Conservation (phyloP, 345 rosid genomes). For the Kernera saxatilis region DNA sequence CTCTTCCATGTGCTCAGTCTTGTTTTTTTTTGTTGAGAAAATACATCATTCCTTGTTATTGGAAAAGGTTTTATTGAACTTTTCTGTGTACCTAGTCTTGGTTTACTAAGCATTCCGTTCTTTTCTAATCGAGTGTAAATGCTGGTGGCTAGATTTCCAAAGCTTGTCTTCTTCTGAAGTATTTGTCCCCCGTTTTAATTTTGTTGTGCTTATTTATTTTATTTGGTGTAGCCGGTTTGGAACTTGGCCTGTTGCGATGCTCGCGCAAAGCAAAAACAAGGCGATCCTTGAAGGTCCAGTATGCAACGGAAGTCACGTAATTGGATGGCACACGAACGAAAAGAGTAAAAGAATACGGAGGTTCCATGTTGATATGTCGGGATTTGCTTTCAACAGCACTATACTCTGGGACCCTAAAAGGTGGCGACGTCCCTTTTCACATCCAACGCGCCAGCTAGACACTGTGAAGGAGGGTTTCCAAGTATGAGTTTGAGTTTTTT, state of each 20-base stretch:
- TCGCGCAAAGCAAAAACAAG: slow-evolving; percentile 81
- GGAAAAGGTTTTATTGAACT: not conserved
- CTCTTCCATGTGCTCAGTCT: not conserved
- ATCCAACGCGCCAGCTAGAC: slow-evolving; percentile 69
- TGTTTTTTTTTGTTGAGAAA: not conserved
- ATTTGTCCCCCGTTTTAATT: not conserved
- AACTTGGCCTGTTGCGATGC: slow-evolving; percentile 96
- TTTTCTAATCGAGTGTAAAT: not conserved
- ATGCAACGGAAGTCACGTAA: slow-evolving; percentile 70
- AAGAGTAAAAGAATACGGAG: slow-evolving; percentile 78
- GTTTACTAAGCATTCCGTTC: not conserved
- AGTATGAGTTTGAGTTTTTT: slow-evolving; percentile 36
- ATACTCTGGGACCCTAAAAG: slow-evolving; percentile 89
- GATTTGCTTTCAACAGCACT: slow-evolving; percentile 93
- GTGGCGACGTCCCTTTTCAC: slow-evolving; percentile 51
- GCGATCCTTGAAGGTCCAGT: slow-evolving; percentile 86
- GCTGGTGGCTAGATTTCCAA: not conserved
- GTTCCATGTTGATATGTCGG: slow-evolving; percentile 96
- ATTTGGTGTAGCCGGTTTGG: slow-evolving; percentile 63
- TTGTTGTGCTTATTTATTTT: not conserved
- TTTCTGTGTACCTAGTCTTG: not conserved
- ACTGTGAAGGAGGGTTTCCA: slow-evolving; percentile 90
- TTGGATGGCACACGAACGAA: slow-evolving; percentile 97
- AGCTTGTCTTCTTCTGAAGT: not conserved
- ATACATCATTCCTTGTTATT: not conserved